A percentile compares a stretch with the other conserved stretches of the same genome.
These are phyloP conservation scores for Leishmania amazonensis DNA, from an alignment of 208 protist species.

Conservation along the genomic window DNA sequence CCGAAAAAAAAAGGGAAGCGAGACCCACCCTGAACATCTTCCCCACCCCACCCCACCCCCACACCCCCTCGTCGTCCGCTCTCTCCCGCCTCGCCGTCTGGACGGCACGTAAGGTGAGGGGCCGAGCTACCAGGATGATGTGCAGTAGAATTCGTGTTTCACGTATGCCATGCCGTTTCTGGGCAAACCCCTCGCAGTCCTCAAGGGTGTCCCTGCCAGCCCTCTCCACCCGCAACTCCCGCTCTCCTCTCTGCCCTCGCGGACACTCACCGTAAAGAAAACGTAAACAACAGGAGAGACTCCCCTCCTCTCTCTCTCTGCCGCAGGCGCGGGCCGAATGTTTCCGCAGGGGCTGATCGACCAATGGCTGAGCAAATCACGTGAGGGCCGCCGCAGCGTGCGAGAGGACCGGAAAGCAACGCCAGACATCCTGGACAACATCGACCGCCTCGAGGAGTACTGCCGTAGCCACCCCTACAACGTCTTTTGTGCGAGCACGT, in stretches of 20 bases:
- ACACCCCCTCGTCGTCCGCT: neutral
- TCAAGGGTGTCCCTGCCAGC: neutral
- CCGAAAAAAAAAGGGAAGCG: neutral
- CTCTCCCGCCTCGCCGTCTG: neutral
- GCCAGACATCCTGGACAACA: conserved; percentile 47
- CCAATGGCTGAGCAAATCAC: conserved; percentile 73
- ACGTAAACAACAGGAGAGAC: neutral
- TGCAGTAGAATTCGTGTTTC: neutral
- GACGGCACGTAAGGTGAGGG: neutral
- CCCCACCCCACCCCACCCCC: too few relatives aligned
- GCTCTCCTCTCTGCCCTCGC: neutral
- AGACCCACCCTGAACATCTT: neutral
- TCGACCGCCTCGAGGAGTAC: conserved; percentile 56
- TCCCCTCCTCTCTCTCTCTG: too few relatives aligned
- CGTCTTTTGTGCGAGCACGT: conserved; percentile 51
- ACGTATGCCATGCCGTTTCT: neutral
- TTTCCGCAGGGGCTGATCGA: conserved; percentile 39
- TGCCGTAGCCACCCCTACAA: conserved; percentile 58
- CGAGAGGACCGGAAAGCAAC: conserved; percentile 49
- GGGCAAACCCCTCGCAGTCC: neutral
- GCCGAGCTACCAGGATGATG: neutral
- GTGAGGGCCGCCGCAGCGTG: conserved; percentile 59
- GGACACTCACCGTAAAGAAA: neutral
- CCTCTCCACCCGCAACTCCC: neutral
- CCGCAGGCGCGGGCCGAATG: conserved; percentile 1